Conservation (phyloP, 352 stramenopile genomes). For the Phytophthora ohioensis region DNA sequence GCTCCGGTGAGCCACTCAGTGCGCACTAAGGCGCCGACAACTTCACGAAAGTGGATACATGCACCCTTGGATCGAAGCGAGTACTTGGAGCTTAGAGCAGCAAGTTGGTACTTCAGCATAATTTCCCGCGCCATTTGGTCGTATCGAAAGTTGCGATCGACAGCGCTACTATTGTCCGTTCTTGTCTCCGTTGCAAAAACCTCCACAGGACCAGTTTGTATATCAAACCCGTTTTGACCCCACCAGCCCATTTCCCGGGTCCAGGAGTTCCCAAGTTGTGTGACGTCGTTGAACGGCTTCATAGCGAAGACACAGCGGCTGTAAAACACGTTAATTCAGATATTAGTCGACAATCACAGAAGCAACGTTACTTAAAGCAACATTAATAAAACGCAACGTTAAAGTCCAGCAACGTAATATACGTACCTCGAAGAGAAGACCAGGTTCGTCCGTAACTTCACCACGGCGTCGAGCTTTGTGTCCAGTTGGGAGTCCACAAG, state of each 20-base stretch:
- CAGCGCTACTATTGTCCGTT: background rate
- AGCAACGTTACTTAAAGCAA: background rate
- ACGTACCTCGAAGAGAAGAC: background rate
- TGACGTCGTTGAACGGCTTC: background rate
- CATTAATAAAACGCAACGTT: too few species aligned
- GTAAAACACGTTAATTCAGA: background rate
- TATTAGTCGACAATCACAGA: background rate
- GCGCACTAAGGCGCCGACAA: background rate
- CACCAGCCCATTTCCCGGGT: background rate
- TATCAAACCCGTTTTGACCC: background rate
- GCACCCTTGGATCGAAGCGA: background rate
- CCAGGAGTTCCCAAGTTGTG: background rate
- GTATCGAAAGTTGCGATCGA: background rate
- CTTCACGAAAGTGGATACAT: background rate
- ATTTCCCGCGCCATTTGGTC: background rate
- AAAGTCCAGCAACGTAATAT: background rate
- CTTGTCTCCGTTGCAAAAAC: background rate
- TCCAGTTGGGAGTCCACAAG: background rate
- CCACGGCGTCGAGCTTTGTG: background rate
- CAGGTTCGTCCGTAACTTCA: background rate
- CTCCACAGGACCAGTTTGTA: background rate
- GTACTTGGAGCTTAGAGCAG: background rate
- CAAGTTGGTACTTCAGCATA: background rate
- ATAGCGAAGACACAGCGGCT: background rate
- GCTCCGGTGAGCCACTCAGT: conserved; percentile 3